A percentile compares a stretch with the other conserved stretches of the same genome.
Evolutionary conservation across 202 grass and related monocot species (phyloP).

Genomic region (Zoysia matrella): DNA sequence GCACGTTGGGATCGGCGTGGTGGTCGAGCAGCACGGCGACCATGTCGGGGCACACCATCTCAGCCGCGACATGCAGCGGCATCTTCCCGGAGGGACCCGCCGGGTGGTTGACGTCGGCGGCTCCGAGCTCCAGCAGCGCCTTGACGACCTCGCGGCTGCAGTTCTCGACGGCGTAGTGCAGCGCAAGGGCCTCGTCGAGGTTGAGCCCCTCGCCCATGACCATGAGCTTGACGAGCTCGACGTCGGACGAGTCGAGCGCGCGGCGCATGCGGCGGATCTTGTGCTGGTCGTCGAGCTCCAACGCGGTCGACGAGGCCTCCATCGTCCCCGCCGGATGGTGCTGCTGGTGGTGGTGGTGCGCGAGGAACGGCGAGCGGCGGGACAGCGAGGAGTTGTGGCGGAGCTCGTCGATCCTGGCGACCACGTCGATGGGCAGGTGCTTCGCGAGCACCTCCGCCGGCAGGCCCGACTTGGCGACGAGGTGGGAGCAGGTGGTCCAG

Average conservation of each 20-base stretch:
- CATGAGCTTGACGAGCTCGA: constrained; percentile 97
- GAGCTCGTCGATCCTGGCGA: constrained; percentile 94
- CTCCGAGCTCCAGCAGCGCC: constrained; percentile 71
- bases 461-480: constrained; percentile 94
- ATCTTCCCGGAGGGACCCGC: constrained; percentile 86
- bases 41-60: constrained; percentile 99
- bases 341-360: constrained; percentile 52
- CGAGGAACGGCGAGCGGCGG: constrained; percentile 72
- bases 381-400: constrained; percentile 84
- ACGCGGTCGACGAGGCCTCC: constrained; percentile 32
- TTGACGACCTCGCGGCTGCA: too few species aligned
- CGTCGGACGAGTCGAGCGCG: constrained; percentile 87
- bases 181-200: constrained; percentile 88
- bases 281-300: constrained; percentile 66
- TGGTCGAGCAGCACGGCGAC: constrained; percentile 95
- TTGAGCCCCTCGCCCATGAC: constrained; percentile 98
- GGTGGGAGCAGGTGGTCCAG: constrained; percentile 90
- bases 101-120: constrained; percentile 87
- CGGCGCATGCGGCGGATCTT: constrained; percentile 98
- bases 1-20: constrained; percentile 89
- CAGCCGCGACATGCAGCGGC: constrained; percentile 86
- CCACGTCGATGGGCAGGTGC: constrained; percentile 86
- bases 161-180: constrained; percentile 95
- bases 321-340: constrained; percentile 36
- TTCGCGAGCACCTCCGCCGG: constrained; percentile 92